phyloP scores from a whole-genome alignment of 2,329 filamentous ascomycete genomes.

The Sphaerulina vaccinii region DNA sequence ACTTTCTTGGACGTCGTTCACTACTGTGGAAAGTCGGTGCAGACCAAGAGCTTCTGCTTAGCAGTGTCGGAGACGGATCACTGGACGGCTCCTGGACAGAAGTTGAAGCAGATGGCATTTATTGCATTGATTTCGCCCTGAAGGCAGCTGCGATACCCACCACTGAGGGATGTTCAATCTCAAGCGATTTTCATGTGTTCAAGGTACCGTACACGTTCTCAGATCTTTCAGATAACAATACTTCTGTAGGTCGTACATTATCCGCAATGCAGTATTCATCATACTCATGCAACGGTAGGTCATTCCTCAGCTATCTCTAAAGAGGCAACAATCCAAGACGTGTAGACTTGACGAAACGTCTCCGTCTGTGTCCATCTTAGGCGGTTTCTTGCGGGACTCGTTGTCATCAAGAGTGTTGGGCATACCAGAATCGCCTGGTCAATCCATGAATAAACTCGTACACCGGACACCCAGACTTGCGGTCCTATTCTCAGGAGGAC shows the following conservation, averaged over 20 bases:
- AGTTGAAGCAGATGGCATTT: constrained; percentile 80
- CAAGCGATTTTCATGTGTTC: constrained; percentile 15
- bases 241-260: constrained; percentile 33
- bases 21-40: constrained; percentile 59
- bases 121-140: constrained; percentile 59
- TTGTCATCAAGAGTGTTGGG: constrained; percentile 50
- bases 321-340: constrained; percentile 18
- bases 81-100: constrained; percentile 63
- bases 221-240: constrained; percentile 3
- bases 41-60: constrained; percentile 59
- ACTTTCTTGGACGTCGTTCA: constrained; percentile 83
- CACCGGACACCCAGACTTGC: constrained; percentile 57
- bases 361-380: constrained; percentile 26
- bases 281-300: constrained; percentile 38
- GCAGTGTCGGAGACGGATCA: constrained; percentile 65
- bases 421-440: constrained; percentile 53
- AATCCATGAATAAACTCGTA: constrained; percentile 1
- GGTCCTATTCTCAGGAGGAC: constrained; percentile 86
- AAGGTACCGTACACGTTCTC: constrained; percentile 24
- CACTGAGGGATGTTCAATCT: background rate
- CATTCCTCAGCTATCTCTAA: constrained; percentile 33
- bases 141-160: background rate
- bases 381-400: constrained; percentile 30
- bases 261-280: background rate
- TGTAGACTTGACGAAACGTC: constrained; percentile 24